Base-by-base conservation (phyloP, 2,329 filamentous ascomycete genomes). In the Thelonectria blattea region DNA sequence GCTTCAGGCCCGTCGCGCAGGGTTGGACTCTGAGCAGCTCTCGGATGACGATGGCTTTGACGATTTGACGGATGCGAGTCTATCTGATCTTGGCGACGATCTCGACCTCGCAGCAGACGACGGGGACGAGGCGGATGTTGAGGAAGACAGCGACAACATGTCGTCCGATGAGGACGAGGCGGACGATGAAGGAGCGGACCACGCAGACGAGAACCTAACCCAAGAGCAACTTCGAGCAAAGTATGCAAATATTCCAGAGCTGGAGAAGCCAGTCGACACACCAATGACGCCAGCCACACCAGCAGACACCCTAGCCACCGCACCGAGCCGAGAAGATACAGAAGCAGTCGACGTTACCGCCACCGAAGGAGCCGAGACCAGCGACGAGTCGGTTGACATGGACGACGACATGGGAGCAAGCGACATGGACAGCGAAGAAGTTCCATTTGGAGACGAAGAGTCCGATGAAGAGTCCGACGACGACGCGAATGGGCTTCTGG, bases 151-250 rank as follows among this genome's bases (percentile, higher is more conserved):
- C 39, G 78, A 80, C 49, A 72, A 86, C 60, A 88, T 89, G 82
- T 87, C 87, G 27, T 86, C 84, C 2, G 84, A 83, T 1, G 75
- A 74, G 24, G 80, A 81, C 12, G 82, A 74, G 1, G 75, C 75
- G 10, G 76, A 78, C 22, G 84, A 87, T 11, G 85, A 85, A 1
- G 85, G 70, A 14, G 79, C 80, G 18, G 80, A 80, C 8, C 71
- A 77, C 12, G 86, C 83, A 9, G 88, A 91, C 59, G 89, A 90
- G 61, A 81, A 82, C 11, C 79, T 92, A 3, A 91, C 88, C 0
- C 85, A 89, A 62, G 89, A 91, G 58, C 86, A 92, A 70, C 73
- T 92, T 14, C 84, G 81, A 24, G 81, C 82, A 41, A 92, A 92
- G 72, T 92, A 92, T 64, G 85, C 86, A 9, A 82, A 88, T 54